Conservation (phyloP, 2,329 filamentous ascomycete genomes). For the Gremmenia infestans region DNA sequence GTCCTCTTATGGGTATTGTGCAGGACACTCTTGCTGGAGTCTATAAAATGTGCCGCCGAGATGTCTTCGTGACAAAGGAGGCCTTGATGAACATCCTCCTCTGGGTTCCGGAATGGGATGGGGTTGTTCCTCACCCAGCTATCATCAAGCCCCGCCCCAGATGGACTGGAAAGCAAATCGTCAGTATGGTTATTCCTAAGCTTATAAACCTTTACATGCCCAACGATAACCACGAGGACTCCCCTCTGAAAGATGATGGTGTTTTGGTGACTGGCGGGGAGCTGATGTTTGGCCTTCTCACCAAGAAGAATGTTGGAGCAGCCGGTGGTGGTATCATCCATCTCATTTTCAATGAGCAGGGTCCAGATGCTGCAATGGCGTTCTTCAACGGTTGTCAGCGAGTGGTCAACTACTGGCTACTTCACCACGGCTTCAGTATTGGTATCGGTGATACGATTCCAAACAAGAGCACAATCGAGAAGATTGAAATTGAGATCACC, state of each 20-base stretch:
- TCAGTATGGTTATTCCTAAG: slow-evolving; percentile 81
- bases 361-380: slow-evolving; percentile 76
- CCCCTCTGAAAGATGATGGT: slow-evolving; percentile 69
- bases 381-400: slow-evolving; percentile 96
- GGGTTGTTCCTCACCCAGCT: slow-evolving; percentile 85
- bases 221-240: slow-evolving; percentile 54
- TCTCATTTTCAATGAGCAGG: slow-evolving; percentile 93
- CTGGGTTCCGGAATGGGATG: slow-evolving; percentile 98
- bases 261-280: slow-evolving; percentile 81
- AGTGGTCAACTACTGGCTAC: slow-evolving; percentile 84
- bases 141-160: slow-evolving; percentile 79
- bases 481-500: slow-evolving; percentile 69
- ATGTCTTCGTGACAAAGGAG: slow-evolving; percentile 88
- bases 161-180: slow-evolving; percentile 97
- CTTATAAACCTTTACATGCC: slow-evolving; percentile 74
- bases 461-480: slow-evolving; percentile 62
- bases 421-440: slow-evolving; percentile 91
- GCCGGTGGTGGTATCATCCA: slow-evolving; percentile 88
- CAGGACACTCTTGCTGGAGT: slow-evolving; percentile 95
- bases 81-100: slow-evolving; percentile 80
- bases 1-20: slow-evolving; percentile 98
- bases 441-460: slow-evolving; percentile 92
- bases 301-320: slow-evolving; percentile 92
- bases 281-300: slow-evolving; percentile 83
- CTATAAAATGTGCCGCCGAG: slow-evolving; percentile 95